These are phyloP conservation scores for Mortierella hygrophila DNA, from an alignment of 192 early-diverging fungal genomes.

Conservation along the genomic window DNA sequence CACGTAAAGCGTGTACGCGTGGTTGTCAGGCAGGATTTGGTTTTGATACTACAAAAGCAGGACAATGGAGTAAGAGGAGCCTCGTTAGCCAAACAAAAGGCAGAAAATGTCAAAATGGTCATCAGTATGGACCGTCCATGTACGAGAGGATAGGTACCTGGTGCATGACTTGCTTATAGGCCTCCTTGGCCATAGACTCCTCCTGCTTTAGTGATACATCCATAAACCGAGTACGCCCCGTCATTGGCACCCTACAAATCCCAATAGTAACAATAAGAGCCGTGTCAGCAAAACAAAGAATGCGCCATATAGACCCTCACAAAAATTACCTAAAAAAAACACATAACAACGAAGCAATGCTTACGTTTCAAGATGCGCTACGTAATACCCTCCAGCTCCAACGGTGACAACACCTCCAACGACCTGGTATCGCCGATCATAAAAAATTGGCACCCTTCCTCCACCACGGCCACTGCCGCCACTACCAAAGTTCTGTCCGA, in stretches of 20 bases:
- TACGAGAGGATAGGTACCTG: constrained; percentile 37
- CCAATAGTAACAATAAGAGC: too few relatives aligned
- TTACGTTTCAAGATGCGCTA: constrained; percentile 77
- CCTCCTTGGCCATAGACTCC: constrained; percentile 73
- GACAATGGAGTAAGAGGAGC: not conserved
- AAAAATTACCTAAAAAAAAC: not conserved
- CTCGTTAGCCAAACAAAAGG: not conserved
- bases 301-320: too few relatives aligned
- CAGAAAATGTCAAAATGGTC: too few relatives aligned
- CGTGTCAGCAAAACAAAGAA: too few relatives aligned
- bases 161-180: constrained; percentile 77
- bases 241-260: constrained; percentile 70
- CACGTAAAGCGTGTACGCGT: constrained; percentile 76
- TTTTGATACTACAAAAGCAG: constrained; percentile 57
- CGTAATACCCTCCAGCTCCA: constrained; percentile 69
- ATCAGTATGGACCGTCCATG: not conserved
- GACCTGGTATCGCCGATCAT: constrained; percentile 32
- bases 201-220: constrained; percentile 71
- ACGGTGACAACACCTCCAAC: constrained; percentile 34
- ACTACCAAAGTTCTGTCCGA: constrained; percentile 21
- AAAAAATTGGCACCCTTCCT: constrained; percentile 22
- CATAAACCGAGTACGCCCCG: constrained; percentile 77
- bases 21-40: constrained; percentile 77
- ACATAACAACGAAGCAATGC: not conserved
- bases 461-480: not conserved